These are phyloP conservation scores for Camelina sativa DNA, from an alignment of 345 rosid species.

Conservation along the genomic window DNA sequence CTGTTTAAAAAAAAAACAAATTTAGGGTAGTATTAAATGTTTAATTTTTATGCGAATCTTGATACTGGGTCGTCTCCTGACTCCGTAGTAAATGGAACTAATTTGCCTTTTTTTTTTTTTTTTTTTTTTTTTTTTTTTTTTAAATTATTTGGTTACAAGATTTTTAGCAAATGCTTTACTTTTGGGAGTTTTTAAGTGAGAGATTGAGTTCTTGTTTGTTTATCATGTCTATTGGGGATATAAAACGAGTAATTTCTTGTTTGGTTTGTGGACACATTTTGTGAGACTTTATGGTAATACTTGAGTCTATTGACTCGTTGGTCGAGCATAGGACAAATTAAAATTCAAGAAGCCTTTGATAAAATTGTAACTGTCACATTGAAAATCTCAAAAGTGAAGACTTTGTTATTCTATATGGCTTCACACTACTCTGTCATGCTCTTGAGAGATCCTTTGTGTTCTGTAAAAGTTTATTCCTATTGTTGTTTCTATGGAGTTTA, in stretches of 20 bases:
- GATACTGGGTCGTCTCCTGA: slow-evolving; percentile 37
- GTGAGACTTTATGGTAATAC: not conserved
- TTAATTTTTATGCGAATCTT: slow-evolving; percentile 31
- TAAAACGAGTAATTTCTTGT: not conserved
- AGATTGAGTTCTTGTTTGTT: not conserved
- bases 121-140: slow-evolving; percentile 30
- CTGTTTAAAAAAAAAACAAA: not conserved
- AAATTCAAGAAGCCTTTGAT: not conserved
- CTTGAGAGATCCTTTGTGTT: too few species aligned
- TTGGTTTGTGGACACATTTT: slow-evolving; percentile 9
- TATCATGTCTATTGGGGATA: not conserved
- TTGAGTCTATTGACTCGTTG: not conserved
- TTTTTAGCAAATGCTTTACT: not conserved
- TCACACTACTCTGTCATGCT: too few species aligned
- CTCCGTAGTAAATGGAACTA: slow-evolving; percentile 43
- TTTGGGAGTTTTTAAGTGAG: not conserved
- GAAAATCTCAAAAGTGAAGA: not conserved
- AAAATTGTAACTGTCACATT: slow-evolving; percentile 8
- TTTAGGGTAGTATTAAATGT: slow-evolving; percentile 20
- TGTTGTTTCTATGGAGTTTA: too few species aligned
- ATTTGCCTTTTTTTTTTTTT: slow-evolving; percentile 20
- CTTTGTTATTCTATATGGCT: not conserved
- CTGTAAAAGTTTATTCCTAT: too few species aligned
- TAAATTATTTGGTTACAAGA: not conserved
- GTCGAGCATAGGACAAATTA: not conserved